Evolutionary conservation across 352 stramenopile genomes (phyloP).

Genomic region (Globisporangium perplexum): DNA sequence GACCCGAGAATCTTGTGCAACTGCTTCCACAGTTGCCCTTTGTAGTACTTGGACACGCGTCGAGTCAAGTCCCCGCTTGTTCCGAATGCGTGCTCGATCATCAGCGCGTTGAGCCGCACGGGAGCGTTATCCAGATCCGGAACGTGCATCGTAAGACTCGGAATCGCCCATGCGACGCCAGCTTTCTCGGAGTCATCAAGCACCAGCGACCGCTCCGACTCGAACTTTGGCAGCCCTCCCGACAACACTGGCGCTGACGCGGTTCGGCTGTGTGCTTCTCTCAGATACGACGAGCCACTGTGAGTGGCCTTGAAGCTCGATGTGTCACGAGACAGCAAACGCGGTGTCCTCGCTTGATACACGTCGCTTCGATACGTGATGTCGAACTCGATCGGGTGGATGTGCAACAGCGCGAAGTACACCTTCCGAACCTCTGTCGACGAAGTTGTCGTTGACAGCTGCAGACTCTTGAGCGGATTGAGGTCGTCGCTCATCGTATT

Average conservation of each 20-base stretch:
- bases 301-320: constrained; percentile 31
- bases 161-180: constrained; percentile 68
- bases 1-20: constrained; percentile 86
- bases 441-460: constrained; percentile 55
- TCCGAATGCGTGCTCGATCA: constrained; percentile 88
- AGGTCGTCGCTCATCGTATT: constrained; percentile 76
- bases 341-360: constrained; percentile 57
- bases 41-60: constrained; percentile 89
- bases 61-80: constrained; percentile 79
- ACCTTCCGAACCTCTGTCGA: constrained; percentile 76
- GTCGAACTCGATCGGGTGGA: constrained; percentile 85
- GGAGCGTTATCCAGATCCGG: constrained; percentile 86
- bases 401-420: constrained; percentile 85
- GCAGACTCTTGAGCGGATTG: constrained; percentile 69
- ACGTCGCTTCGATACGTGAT: constrained; percentile 88
- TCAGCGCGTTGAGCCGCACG: constrained; percentile 79
- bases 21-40: constrained; percentile 83
- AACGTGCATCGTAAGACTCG: constrained; percentile 84
- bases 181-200: constrained; percentile 38
- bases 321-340: constrained; percentile 50
- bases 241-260: constrained; percentile 24
- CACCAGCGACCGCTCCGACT: constrained; percentile 19
- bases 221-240: constrained; percentile 19
- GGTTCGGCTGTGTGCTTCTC: constrained; percentile 33
- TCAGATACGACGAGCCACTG: constrained; percentile 5